Base-by-base conservation (phyloP, 2,329 filamentous ascomycete species). In the Claviceps sp. region DNA sequence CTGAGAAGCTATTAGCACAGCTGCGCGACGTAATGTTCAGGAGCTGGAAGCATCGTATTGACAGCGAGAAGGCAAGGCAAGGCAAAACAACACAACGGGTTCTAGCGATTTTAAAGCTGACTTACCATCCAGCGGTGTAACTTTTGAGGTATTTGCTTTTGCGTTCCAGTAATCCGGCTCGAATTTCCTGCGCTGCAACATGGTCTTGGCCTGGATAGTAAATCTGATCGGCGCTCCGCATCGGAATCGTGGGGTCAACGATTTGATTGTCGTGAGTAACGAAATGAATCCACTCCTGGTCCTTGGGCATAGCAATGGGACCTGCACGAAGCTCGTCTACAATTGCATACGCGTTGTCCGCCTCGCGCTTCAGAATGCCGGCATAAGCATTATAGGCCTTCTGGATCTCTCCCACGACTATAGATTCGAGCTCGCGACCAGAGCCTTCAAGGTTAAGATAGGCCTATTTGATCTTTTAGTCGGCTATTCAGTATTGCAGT, bases 131-230 rank as follows among this genome's bases (percentile, higher is more conserved):
- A 26, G 89, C 86, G 7, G 90, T 93, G 67, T 96, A 96, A 66
- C 90, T 96, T 74, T 96, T 97, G 55, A 98, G 73, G 63, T 97
- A 98, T 65, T 97, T 98, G 78, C 89, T 95, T 81, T 97, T 97
- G 58, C 93, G 85, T 72, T 98, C 93, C 38, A 98, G 74, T 68
- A 96, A 82, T 2, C 93, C 93, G 20, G 88, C 88, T 54, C 90
- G 79, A 50, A 98, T 86, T 67, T 97, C 91, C 55, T 86, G 64
- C 75, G 88, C 67, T 50, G 87, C 81, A 55, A 86, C 82, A 66
- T 95, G 86, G 60, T 95, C 80, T 63, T 88, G 88, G 43, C 93
- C 93, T 17, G 90, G 90, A 64, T 97, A 98, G 54, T 87, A 80
- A 58, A 98, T 94, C 56, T 87, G 85, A 61, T 94, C 81, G 20